Base-by-base conservation (phyloP, 2,329 filamentous ascomycete species). In the Xylariaceae sp. region DNA sequence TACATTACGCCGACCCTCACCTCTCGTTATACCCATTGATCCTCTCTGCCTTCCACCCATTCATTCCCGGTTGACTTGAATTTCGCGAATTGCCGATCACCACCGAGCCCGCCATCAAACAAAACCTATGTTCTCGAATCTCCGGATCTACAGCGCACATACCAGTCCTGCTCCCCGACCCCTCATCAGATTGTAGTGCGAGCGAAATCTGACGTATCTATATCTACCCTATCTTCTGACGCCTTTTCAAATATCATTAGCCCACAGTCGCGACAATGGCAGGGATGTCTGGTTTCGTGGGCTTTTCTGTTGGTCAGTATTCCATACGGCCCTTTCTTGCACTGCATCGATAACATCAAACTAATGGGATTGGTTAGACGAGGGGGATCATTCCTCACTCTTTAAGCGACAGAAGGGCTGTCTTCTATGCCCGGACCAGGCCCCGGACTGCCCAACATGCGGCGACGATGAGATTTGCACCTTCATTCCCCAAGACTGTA, bases 371-470 rank as follows among this genome's bases (percentile, higher is more conserved):
- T 7, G 15, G 65, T 63, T 57, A 64, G 65, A 68, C 23, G 64
- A 71, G 47, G 65, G 68, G 2, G n/a, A 63, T 30, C 51, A 61
- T 17, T 64, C 69, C n/a, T 52, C 65, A 10, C 71, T 81, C 49
- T 65, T 74, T 13, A 74, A 71, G 44, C 73, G 79, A 67, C 72
- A 75, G 55, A 71, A 72, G 44, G 71, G 70, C 6, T 84, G 81
- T 64, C 73, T 81, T 8, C 65, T 74, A 49, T 84, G 81, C 68
- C 75, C 77, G 34, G 73, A 76, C 53, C 67, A 62, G 1, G 63
- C 70, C 55, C 77, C 71, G 39, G 73, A 74, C 18, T 83, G 81
- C 57, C 81, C 82, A 4, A 52, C 65, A 2, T 84, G 82, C 64
- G 65, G 66, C 8, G 58, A 70, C 0, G 73, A 72, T 23, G 70